These are phyloP conservation scores for Sambucus nigra DNA, from an alignment of 129 eudicot species.

Conservation along the genomic window DNA sequence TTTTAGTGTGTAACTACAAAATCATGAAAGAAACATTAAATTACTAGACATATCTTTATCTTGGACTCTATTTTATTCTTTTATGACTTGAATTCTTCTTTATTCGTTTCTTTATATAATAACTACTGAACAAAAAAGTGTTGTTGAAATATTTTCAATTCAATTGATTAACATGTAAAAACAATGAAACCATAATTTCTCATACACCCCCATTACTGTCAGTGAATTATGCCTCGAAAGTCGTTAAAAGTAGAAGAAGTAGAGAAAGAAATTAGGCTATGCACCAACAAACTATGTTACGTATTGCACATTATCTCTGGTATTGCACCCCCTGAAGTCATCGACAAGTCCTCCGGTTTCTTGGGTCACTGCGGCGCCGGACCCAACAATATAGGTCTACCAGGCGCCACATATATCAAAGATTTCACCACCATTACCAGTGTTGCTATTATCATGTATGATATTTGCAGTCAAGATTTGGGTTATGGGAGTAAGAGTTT, in stretches of 20 bases:
- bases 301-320: slow-evolving; percentile 45
- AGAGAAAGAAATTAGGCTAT: slow-evolving; percentile 50
- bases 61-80: too few relatives aligned
- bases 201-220: neutral
- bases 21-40: too few relatives aligned
- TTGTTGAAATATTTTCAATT: too few relatives aligned
- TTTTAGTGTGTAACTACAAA: too few relatives aligned
- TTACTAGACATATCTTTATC: too few relatives aligned
- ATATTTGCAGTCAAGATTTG: slow-evolving; percentile 18
- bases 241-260: neutral
- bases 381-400: slow-evolving; percentile 64
- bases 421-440: slow-evolving; percentile 71
- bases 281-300: slow-evolving; percentile 48
- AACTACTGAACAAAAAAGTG: too few relatives aligned
- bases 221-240: neutral
- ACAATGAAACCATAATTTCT: too few relatives aligned
- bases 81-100: too few relatives aligned
- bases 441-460: slow-evolving; percentile 50
- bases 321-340: slow-evolving; percentile 51
- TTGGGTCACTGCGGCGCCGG: slow-evolving; percentile 78
- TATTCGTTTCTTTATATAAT: too few relatives aligned
- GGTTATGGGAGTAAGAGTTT: slow-evolving; percentile 25
- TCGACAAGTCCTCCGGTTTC: slow-evolving; percentile 72
- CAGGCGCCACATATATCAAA: slow-evolving; percentile 30
- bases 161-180: too few relatives aligned